Base-by-base conservation (phyloP, 768 basidiomycete genomes). In the Rhizopogon sp. region DNA sequence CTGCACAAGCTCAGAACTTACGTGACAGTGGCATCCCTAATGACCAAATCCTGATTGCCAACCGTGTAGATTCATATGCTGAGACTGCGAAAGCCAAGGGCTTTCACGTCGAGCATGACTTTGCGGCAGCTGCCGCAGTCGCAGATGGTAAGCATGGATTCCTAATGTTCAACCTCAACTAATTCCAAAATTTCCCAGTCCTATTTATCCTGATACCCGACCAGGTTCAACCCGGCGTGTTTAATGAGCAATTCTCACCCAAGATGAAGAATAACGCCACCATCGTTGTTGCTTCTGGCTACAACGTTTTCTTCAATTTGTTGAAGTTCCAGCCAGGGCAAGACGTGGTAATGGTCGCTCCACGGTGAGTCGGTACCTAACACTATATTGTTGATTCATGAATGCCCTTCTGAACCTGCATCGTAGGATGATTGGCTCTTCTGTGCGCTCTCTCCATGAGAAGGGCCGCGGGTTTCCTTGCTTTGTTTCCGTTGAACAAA, bases 301-400 rank as follows among this genome's bases (percentile, higher is more conserved):
- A 85, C 60, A 85, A 85, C 55, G 82, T 85, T 35, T 82, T 81
- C 66, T 84, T 72, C 71, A 80, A 80, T 58, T 71, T 84, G 17
- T 69, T 85, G 25, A 66, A 80, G 35, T 83, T 85, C 64, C 72
- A 73, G 50, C 67, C 76, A 1, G 66, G 71, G 17, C 82, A 84
- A 60, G 76, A 83, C 62, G 81, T 84, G 28, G 78, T 84, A 25
- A 85, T 85, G 83, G 83, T 85, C 47, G 83, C 83, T 16, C 83
- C 83, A 11, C 75, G 83, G 83, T 81, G 56, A 25, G 22, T 10
- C 8, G 35, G 10, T 47, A 50, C 28, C 57, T 58, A 28, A 25
- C 17, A 50, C 4, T 8, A 22, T 28, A 16, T 54, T 11, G 33
- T 46, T 28, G 14, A 20, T 10, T 35, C 39, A 22, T n/a, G 37